phyloP scores from a whole-genome alignment of 2,329 filamentous ascomycete species.

The Fusarium solani-melongenae region DNA sequence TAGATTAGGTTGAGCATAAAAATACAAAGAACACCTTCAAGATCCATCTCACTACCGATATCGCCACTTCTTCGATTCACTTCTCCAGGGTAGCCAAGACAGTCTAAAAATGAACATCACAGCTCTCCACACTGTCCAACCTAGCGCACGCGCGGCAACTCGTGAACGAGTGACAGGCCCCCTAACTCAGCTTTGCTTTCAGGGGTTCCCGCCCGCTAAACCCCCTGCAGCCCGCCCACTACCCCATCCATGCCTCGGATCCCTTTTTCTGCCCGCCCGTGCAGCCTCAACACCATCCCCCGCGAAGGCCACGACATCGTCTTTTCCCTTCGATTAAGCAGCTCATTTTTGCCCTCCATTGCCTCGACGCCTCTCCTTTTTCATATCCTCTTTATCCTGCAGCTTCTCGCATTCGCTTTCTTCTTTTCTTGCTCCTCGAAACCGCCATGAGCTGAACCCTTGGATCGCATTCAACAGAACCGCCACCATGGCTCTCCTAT shows the following conservation, averaged over 20 bases:
- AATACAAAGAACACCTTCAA: neutral
- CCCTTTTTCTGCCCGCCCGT: slow-evolving; percentile 27
- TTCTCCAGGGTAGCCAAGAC: neutral
- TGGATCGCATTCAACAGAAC: slow-evolving; percentile 13
- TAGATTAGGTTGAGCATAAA: neutral
- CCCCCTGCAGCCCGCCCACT: slow-evolving; percentile 32
- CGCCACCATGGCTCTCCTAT: slow-evolving; percentile 55
- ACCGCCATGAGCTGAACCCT: slow-evolving; percentile 40
- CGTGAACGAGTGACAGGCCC: slow-evolving; percentile 30
- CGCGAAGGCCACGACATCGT: slow-evolving; percentile 43
- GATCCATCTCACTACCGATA: neutral
- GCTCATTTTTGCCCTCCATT: slow-evolving; percentile 1
- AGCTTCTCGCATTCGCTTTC: slow-evolving; percentile 1
- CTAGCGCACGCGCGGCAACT: neutral
- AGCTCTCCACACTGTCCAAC: neutral
- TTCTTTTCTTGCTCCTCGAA: neutral
- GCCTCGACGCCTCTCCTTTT: neutral
- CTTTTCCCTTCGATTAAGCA: slow-evolving; percentile 7
- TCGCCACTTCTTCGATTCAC: neutral
- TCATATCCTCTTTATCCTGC: neutral
- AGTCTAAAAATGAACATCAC: neutral
- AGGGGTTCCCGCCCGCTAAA: slow-evolving; percentile 33
- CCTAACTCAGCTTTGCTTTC: slow-evolving; percentile 29
- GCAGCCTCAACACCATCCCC: slow-evolving; percentile 36
- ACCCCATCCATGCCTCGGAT: slow-evolving; percentile 25